Percentiles rank a stretch among this genome's conserved stretches.
Conservation (phyloP, 2,329 filamentous ascomycete species). For the Byssothecium circinans region DNA sequence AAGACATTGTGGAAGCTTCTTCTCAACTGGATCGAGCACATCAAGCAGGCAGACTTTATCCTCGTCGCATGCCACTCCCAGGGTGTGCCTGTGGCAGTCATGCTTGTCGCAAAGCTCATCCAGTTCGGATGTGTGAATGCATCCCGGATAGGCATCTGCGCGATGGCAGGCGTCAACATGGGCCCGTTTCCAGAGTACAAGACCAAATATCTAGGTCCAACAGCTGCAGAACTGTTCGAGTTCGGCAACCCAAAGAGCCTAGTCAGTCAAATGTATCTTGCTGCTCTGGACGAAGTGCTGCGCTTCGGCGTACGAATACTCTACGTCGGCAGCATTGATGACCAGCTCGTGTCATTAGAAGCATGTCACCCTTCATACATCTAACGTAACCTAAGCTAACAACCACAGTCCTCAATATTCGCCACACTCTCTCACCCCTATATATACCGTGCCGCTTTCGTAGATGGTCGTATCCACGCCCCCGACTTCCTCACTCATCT, state of each 20-base stretch:
- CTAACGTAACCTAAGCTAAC: slow-evolving; percentile 5
- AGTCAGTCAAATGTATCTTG: slow-evolving; percentile 79
- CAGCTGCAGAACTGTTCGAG: slow-evolving; percentile 92
- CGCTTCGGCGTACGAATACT: slow-evolving; percentile 80
- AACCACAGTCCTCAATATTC: slow-evolving; percentile 73
- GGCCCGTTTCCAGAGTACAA: slow-evolving; percentile 93
- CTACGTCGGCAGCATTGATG: slow-evolving; percentile 92
- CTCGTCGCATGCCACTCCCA: slow-evolving; percentile 94
- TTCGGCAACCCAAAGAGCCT: slow-evolving; percentile 81
- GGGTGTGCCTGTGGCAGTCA: slow-evolving; percentile 89
- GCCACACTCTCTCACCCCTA: slow-evolving; percentile 85
- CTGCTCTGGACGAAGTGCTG: slow-evolving; percentile 72
- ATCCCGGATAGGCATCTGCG: slow-evolving; percentile 82
- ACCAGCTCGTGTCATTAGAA: slow-evolving; percentile 92
- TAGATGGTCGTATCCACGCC: slow-evolving; percentile 88
- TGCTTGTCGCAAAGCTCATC: slow-evolving; percentile 90
- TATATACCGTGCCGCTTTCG: slow-evolving; percentile 93
- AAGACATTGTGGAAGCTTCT: slow-evolving; percentile 93
- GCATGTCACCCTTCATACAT: slow-evolving; percentile 47
- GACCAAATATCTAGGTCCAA: slow-evolving; percentile 83
- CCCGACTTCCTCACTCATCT: slow-evolving; percentile 93
- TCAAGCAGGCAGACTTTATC: slow-evolving; percentile 84
- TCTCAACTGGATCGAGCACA: slow-evolving; percentile 90
- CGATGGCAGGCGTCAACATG: slow-evolving; percentile 86
- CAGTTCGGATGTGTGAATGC: slow-evolving; percentile 81